Conservation (phyloP, 176 grass and related monocot species). For the Aechmea fasciata region DNA sequence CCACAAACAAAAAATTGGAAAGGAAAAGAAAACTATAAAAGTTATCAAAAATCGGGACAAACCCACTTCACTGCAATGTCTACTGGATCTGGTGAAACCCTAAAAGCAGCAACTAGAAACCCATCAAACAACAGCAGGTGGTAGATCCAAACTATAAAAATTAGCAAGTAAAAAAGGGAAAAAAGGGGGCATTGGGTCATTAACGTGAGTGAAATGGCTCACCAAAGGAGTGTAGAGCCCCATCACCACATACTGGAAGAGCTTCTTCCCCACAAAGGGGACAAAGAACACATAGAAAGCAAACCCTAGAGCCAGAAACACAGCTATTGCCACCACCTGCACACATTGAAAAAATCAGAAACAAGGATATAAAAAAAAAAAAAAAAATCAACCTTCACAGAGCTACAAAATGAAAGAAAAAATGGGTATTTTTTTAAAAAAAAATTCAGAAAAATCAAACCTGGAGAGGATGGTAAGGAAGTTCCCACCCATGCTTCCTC, state of each 20-base stretch:
- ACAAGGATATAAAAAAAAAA: background rate
- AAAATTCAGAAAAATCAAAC: constrained; percentile 12
- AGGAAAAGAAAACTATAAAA: background rate
- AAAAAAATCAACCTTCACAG: constrained; percentile 2
- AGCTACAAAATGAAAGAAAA: constrained; percentile 4
- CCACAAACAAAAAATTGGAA: background rate
- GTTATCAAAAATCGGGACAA: background rate
- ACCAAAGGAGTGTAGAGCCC: constrained; percentile 86
- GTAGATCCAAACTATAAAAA: no score
- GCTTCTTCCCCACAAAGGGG: constrained; percentile 65
- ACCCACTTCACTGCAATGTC: background rate
- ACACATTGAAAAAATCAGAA: constrained; percentile 2
- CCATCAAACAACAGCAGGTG: background rate
- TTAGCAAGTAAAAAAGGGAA: background rate
- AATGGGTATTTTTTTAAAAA: background rate
- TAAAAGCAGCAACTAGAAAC: background rate
- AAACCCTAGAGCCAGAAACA: constrained; percentile 84
- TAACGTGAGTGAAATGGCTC: constrained; percentile 12
- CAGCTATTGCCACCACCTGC: constrained; percentile 92
- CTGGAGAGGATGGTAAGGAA: constrained; percentile 97
- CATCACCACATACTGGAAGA: constrained; percentile 53
- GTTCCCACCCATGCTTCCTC: constrained; percentile 99
- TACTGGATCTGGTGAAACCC: background rate
- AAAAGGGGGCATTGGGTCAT: background rate
- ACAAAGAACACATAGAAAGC: constrained; percentile 97